A percentile compares a stretch with the other conserved stretches of the same genome.
Evolutionary conservation across 2,329 filamentous ascomycete species (phyloP).

Genomic region (Phyllosticta citriasiana): DNA sequence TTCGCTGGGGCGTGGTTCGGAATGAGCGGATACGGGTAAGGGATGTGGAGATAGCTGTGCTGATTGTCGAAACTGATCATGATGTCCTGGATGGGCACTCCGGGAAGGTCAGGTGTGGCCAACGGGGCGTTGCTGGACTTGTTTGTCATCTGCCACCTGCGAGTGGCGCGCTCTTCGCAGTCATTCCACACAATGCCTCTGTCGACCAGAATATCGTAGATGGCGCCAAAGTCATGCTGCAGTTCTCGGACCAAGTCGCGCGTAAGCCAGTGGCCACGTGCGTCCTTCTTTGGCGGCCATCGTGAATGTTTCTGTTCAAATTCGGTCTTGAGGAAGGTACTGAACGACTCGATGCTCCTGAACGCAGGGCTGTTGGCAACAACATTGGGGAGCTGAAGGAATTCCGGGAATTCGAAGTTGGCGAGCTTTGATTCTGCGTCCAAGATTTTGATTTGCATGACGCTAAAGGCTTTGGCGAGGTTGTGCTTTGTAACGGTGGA

Average conservation of each 20-base stretch:
- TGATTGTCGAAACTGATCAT: slow-evolving; percentile 55
- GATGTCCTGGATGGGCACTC: slow-evolving; percentile 57
- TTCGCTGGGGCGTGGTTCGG: slow-evolving; percentile 31
- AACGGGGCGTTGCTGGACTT: slow-evolving; percentile 16
- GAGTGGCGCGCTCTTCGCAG: slow-evolving; percentile 48
- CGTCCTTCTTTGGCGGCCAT: slow-evolving; percentile 47
- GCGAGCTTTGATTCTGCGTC: slow-evolving; percentile 52
- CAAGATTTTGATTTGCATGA: slow-evolving; percentile 53
- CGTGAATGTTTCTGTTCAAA: slow-evolving; percentile 47
- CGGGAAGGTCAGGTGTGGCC: slow-evolving; percentile 35
- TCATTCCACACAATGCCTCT: slow-evolving; percentile 56
- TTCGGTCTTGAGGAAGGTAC: slow-evolving; percentile 49
- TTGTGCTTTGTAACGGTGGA: slow-evolving; percentile 54
- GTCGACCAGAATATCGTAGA: slow-evolving; percentile 64
- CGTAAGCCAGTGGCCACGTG: slow-evolving; percentile 44
- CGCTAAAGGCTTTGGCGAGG: slow-evolving; percentile 51
- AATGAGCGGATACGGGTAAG: slow-evolving; percentile 56
- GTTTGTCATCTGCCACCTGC: slow-evolving; percentile 54
- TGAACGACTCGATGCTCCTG: slow-evolving; percentile 49
- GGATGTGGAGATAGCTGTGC: slow-evolving; percentile 40
- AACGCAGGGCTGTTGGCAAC: slow-evolving; percentile 35
- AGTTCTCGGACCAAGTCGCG: slow-evolving; percentile 46
- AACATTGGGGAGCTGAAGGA: slow-evolving; percentile 39
- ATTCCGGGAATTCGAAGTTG: slow-evolving; percentile 50
- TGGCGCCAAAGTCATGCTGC: slow-evolving; percentile 56